Evolutionary conservation across 2,329 filamentous ascomycete genomes (phyloP), one percentile per base, ranked within the genome.

Genomic region (Xylariaceae sp.): DNA sequence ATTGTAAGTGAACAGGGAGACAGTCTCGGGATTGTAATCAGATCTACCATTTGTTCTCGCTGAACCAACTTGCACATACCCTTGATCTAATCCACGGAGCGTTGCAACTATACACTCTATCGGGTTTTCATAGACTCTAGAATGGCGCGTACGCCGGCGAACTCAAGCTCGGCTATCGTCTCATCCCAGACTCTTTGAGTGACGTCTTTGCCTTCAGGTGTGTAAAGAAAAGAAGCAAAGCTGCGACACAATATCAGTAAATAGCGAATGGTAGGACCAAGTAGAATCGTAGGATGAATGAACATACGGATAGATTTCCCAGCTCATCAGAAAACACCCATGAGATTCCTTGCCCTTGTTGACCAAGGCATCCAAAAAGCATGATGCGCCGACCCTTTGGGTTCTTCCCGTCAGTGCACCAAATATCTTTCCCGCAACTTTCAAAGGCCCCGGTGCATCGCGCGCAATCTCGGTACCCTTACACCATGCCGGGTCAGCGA

Each of bases 321-420:
- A 82, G 44, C 77, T 76, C 73, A 78, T 79, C 1, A 83, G 36
- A 56, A 79, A 82, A 40, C 76, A 79, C 0, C 80, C 81, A 63
- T 85, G 82, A 0, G 78, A 78, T 63, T 82, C 79, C 39, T 73
- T 74, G 0, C 80, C 81, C 50, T 82, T 75, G 0, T 72, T 69
- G 0, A 78, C 70, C 0, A 68, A 70, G 0, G 80, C 80, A 63
- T 84, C 77, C 1, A 83, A 53, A 61, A 79, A 82, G 0, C 75
- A 78, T 41, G 74, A 76, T 1, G 79, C 80, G 4, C 77, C 82
- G 4, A 74, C 72, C 3, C 21, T 41, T 1, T 37, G 55, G 2
- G 62, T 70, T 17, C 76, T 69, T 0, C 65, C 76, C 1, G 65
- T 60, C 4, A 74, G 1, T 1, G 24, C 11, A 65, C 21, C n/a